A percentile compares a stretch with the other conserved stretches of the same genome.
These are phyloP conservation scores for Eleusine coracana DNA, from an alignment of 176 grass and related monocot species.

Conservation along the genomic window DNA sequence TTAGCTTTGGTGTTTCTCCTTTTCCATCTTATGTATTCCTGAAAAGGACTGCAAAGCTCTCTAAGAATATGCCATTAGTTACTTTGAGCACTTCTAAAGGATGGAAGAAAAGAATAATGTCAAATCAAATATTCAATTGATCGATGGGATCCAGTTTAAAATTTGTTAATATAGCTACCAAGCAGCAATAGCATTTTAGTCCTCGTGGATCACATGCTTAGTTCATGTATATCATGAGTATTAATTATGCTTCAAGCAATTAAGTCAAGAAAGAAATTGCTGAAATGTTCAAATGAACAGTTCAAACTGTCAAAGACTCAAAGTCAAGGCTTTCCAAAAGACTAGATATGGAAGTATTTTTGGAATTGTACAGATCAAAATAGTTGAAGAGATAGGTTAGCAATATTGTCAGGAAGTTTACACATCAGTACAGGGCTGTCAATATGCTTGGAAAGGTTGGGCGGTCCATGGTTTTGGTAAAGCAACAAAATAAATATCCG, in stretches of 20 bases:
- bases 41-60: conserved; percentile 49
- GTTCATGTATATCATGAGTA: background rate
- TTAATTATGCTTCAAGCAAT: background rate
- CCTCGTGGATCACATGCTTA: conserved; percentile 39
- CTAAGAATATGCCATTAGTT: conserved; percentile 30
- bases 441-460: conserved; percentile 31
- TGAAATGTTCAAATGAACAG: background rate
- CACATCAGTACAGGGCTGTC: background rate
- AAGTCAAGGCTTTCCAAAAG: conserved; percentile 8
- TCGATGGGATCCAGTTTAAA: conserved; percentile 10
- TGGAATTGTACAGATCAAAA: background rate
- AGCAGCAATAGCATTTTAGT: background rate
- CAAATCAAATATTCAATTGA: conserved; percentile 43
- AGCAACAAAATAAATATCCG: conserved; percentile 16
- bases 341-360: background rate
- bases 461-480: conserved; percentile 11
- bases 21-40: conserved; percentile 31
- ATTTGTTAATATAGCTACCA: background rate
- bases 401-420: background rate
- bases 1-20: conserved; percentile 29
- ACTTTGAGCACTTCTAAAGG: conserved; percentile 42
- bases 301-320: no score
- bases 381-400: background rate
- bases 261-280: background rate
- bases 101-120: conserved; percentile 18